Evolutionary conservation across 1,139 yeast genomes (phyloP), one percentile per base, ranked within the genome.

Genomic region (Magnusiomyces ingens): DNA sequence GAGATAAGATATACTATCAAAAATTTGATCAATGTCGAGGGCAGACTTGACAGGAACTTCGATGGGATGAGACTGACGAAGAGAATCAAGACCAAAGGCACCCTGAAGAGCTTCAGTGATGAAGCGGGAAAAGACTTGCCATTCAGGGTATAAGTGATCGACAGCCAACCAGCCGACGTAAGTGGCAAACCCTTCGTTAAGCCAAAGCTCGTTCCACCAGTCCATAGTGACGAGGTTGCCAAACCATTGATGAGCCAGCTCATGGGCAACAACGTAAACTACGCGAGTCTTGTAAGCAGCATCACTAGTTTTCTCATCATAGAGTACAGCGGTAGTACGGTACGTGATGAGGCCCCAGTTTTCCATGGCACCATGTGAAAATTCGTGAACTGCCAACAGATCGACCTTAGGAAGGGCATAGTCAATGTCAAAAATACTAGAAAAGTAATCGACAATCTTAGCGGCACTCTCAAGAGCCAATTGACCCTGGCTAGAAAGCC

Each of bases 151-250:
- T 63, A 82, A 74, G 59, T 75, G 71, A 69, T 84, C 81, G 59
- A 84, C 82, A 1, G 87, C 85, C 59, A 74, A 72, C 77, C 82
- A 84, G 12, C 87, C 84, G 66, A 82, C 84, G 85, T 87, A 85
- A 51, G 93, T 85, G 52, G 93, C 94, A 66, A 85, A 85, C 38
- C 91, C 91, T 71, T 85, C 93, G 67, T 85, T 85, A 59, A 85
- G 75, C 93, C 93, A 85, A 62, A 85, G 76, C 62, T 83, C 90
- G 68, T 84, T 88, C 93, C 93, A 85, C 85, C 88, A 85, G 58
- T 83, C 82, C 93, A 85, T 85, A 53, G 93, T 85, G 56, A 85
- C 91, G 67, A 84, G 75, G 71, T 85, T 82, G 58, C 93, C 93
- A 64, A 85, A 85, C 91, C 91, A 85, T 71, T 85, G 91, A 67